These are phyloP conservation scores for Phylloporus sp. DNA, from an alignment of 768 basidiomycete genomes.

Conservation along the genomic window DNA sequence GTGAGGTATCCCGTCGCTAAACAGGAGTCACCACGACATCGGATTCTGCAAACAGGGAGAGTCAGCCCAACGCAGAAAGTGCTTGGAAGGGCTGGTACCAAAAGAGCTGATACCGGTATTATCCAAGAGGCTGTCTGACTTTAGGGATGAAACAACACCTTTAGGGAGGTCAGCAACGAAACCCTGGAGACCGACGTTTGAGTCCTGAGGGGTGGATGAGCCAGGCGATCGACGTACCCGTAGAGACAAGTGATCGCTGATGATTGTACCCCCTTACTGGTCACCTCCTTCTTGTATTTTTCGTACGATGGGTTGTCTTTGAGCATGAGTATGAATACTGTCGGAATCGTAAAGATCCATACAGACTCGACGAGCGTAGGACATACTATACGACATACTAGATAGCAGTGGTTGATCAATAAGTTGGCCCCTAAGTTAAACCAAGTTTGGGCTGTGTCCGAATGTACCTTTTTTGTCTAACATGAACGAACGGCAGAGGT, in stretches of 20 bases:
- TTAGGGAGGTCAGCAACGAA: slow-evolving; percentile 17
- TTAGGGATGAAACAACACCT: not conserved
- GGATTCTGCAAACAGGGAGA: too few relatives aligned
- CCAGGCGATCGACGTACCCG: slow-evolving; percentile 1
- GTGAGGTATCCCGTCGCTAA: too few relatives aligned
- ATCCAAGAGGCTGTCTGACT: not conserved
- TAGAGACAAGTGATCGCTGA: slow-evolving; percentile 2
- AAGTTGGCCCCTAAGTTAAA: too few relatives aligned
- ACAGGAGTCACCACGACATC: too few relatives aligned
- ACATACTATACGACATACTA: slow-evolving; percentile 22
- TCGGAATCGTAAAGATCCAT: not conserved
- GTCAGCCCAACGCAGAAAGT: too few relatives aligned
- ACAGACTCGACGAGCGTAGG: not conserved
- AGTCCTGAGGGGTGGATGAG: not conserved
- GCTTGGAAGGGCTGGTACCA: too few relatives aligned
- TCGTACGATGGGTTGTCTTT: not conserved
- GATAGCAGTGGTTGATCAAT: too few relatives aligned
- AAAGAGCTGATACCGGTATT: slow-evolving; percentile 9
- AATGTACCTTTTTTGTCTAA: too few relatives aligned
- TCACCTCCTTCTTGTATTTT: slow-evolving; percentile 8
- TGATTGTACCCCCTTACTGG: slow-evolving; percentile 6
- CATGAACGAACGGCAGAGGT: too few relatives aligned
- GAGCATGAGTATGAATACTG: slow-evolving; percentile 16
- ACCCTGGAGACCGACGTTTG: slow-evolving; percentile 4
- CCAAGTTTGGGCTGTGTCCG: too few relatives aligned